Base-by-base conservation (phyloP, 371 early-diverging fungal species). In the Mucor irregularis region DNA sequence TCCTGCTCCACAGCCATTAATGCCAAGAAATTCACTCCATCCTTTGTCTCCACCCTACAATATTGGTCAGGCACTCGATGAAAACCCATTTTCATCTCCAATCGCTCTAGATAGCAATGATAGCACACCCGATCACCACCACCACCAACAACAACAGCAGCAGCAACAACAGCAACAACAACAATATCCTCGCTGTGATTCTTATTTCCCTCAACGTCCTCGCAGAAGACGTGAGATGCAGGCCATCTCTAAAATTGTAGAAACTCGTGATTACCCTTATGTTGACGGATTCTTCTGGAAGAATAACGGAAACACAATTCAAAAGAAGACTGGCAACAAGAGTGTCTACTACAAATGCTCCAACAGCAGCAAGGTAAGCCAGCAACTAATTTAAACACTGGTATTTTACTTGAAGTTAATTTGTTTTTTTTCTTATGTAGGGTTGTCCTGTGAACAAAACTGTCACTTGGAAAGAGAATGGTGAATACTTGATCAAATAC, bases 381-480 rank as follows among this genome's bases (percentile, higher is more conserved):
- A 45, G 26, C 3, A 4, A 3, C 21, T 10, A 24, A 42, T 19
- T 14, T 4, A 42, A 42, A 1, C 24, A 4, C 4, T 2, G 13
- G 9, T 24, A 8, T 24, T 19, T 10, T 35, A 9, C 11, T 25
- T 38, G 25, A 22, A 14, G 5, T 17, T 9, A 35, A 21, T 31
- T 16, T 21, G 13, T 42, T 56, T 25, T 55, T 17, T 45, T 21
- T 52, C n/a, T 35, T 51, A n/a, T n/a, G n/a, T n/a, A 77, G 73
- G 80, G 80, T 6, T 80, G 80, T 43, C 74, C 80, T 38, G 86
- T 86, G 2, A 86, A 86, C 61, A 86, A 86, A 58, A 86, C 86
- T 2, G 84, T 84, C 24, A 84, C 82, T 13, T 78, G 83, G 64
- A 78, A 76, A 54, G 84, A 82, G 37, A 78, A 75, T 46, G 82